Conservation (phyloP, 2,329 filamentous ascomycete species). For the Samsoniella hepiali region DNA sequence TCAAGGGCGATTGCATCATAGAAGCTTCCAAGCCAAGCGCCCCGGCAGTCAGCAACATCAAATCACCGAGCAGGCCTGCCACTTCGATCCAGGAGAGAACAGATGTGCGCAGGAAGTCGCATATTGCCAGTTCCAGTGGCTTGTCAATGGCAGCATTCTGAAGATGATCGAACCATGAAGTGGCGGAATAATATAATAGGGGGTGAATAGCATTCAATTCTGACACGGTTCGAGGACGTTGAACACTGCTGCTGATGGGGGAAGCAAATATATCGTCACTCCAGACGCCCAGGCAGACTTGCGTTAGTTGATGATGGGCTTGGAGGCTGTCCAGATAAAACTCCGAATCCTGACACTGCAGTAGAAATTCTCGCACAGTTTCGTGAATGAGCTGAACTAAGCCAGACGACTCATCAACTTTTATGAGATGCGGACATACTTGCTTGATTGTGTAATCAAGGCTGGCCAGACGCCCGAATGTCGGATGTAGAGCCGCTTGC, state of each 20-base stretch:
- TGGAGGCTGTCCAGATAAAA: background rate
- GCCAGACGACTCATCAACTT: background rate
- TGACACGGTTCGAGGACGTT: background rate
- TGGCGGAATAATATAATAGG: background rate
- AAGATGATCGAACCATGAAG: constrained; percentile 6
- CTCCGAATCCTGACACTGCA: background rate
- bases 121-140: background rate
- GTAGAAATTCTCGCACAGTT: background rate
- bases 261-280: background rate
- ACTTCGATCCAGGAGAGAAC: constrained; percentile 1
- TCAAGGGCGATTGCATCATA: background rate
- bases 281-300: background rate
- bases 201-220: background rate
- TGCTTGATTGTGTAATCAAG: background rate
- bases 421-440: constrained; percentile 9
- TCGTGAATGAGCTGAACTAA: constrained; percentile 4
- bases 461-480: background rate
- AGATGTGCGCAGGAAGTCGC: background rate
- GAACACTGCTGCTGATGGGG: background rate
- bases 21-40: background rate
- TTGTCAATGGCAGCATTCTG: background rate
- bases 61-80: background rate
- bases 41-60: background rate
- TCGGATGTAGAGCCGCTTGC: background rate
- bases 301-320: background rate